Conservation (phyloP, 257 asterid species). For the Solanum sparsipilum region DNA sequence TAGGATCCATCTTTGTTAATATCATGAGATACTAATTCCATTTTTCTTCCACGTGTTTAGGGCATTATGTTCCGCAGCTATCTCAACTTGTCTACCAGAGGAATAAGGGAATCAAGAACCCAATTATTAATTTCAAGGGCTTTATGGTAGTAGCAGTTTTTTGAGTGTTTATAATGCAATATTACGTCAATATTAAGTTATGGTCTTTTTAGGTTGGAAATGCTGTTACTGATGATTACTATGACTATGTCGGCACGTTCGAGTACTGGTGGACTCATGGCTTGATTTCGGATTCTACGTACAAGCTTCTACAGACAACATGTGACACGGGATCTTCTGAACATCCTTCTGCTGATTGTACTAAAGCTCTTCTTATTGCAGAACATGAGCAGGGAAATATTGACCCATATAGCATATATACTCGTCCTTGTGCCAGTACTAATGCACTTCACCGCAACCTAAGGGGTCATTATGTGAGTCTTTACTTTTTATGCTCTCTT, state of each 20-base stretch:
- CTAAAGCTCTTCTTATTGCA: constrained; percentile 43
- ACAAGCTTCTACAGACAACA: constrained; percentile 36
- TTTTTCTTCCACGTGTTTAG: constrained; percentile 21
- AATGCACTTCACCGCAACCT: constrained; percentile 45
- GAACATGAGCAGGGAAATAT: constrained; percentile 70
- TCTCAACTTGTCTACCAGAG: constrained; percentile 53
- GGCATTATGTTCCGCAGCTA: constrained; percentile 95
- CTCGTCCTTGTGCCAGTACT: constrained; percentile 55
- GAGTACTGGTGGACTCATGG: constrained; percentile 99
- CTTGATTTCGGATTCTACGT: constrained; percentile 85
- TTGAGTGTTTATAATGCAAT: background rate
- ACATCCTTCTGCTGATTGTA: constrained; percentile 71
- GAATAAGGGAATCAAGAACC: constrained; percentile 69
- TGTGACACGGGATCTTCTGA: constrained; percentile 72
- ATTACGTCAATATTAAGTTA: background rate
- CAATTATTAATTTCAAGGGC: constrained; percentile 80
- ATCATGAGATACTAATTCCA: background rate
- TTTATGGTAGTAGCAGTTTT: constrained; percentile 47
- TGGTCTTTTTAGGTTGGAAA: constrained; percentile 68
- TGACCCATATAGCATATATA: constrained; percentile 85
- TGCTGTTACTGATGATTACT: constrained; percentile 90
- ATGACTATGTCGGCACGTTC: constrained; percentile 80
- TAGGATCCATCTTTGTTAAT: background rate
- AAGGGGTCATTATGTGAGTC: constrained; percentile 81
- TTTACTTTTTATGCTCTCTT: background rate